A percentile compares a stretch with the other conserved stretches of the same genome.
Evolutionary conservation across 225 moss, liverwort and hornwort genomes (phyloP).

Genomic region (Sphagnum contortum): DNA sequence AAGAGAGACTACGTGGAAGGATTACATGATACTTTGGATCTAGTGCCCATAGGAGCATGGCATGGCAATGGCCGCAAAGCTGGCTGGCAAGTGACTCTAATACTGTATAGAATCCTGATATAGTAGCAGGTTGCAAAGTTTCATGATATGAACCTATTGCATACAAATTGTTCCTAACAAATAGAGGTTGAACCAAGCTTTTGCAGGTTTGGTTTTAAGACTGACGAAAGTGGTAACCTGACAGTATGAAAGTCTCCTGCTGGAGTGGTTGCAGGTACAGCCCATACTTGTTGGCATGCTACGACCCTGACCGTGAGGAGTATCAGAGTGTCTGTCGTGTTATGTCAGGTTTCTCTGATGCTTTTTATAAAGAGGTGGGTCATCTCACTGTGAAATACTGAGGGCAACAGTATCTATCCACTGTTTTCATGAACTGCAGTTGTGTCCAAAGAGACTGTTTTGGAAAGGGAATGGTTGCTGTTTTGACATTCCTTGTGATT

Average conservation of each 20-base stretch:
- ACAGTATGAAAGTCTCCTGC: not conserved
- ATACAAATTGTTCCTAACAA: not conserved
- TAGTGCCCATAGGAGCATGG: slow-evolving; percentile 97
- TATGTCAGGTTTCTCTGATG: slow-evolving; percentile 88
- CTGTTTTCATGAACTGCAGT: not conserved
- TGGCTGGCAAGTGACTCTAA: slow-evolving; percentile 54
- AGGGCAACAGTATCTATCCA: not conserved
- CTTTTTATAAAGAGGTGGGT: slow-evolving; percentile 75
- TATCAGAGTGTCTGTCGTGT: slow-evolving; percentile 90
- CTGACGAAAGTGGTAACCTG: too few species aligned
- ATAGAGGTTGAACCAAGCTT: not conserved
- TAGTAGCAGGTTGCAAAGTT: not conserved
- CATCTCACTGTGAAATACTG: not conserved
- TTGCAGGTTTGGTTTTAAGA: too few species aligned
- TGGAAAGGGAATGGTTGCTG: not conserved
- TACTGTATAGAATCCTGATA: not conserved
- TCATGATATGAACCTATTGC: not conserved
- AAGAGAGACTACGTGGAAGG: slow-evolving; percentile 89
- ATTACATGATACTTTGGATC: slow-evolving; percentile 79
- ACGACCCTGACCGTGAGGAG: slow-evolving; percentile 68
- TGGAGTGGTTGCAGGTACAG: slow-evolving; percentile 56
- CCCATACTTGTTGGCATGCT: slow-evolving; percentile 85
- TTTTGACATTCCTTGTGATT: not conserved
- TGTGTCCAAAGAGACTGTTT: not conserved
- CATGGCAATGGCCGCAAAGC: slow-evolving; percentile 91